A percentile compares a stretch with the other conserved stretches of the same genome.
Evolutionary conservation across 2,329 filamentous ascomycete genomes (phyloP).

Genomic region (Lasiodiplodia citricola): DNA sequence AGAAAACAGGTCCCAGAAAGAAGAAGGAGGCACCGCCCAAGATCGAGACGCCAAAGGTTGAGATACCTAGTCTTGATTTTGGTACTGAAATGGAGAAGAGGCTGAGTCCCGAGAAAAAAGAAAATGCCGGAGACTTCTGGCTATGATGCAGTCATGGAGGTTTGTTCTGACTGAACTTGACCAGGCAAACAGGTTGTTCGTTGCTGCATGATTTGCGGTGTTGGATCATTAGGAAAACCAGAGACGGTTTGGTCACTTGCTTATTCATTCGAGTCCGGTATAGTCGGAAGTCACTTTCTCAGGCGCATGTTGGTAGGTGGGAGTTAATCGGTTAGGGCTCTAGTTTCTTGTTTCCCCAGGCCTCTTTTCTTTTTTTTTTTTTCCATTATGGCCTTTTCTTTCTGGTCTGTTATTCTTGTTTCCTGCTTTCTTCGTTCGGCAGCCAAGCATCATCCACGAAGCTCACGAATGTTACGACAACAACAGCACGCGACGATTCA

Average conservation of each 20-base stretch:
- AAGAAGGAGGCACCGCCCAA: slow-evolving; percentile 47
- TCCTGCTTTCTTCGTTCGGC: not conserved
- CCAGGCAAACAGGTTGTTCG: not conserved
- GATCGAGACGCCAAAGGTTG: slow-evolving; percentile 46
- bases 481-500: slow-evolving; percentile 23
- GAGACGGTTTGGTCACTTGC: slow-evolving; percentile 9
- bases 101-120: slow-evolving; percentile 11
- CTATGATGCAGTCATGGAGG: not conserved
- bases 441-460: slow-evolving; percentile 21
- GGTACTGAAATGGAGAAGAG: slow-evolving; percentile 20
- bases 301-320: slow-evolving; percentile 21
- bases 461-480: slow-evolving; percentile 23
- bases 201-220: slow-evolving; percentile 10
- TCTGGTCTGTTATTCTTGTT: not conserved
- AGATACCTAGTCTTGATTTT: slow-evolving; percentile 31
- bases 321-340: slow-evolving; percentile 17
- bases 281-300: not conserved
- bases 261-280: not conserved
- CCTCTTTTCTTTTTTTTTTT: not conserved
- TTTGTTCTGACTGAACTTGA: not conserved
- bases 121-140: slow-evolving; percentile 19
- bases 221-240: slow-evolving; percentile 15
- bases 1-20: slow-evolving; percentile 33
- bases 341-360: not conserved
- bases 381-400: not conserved